phyloP scores from a whole-genome alignment of 2,329 filamentous ascomycete genomes.

The Onygenales sp. region DNA sequence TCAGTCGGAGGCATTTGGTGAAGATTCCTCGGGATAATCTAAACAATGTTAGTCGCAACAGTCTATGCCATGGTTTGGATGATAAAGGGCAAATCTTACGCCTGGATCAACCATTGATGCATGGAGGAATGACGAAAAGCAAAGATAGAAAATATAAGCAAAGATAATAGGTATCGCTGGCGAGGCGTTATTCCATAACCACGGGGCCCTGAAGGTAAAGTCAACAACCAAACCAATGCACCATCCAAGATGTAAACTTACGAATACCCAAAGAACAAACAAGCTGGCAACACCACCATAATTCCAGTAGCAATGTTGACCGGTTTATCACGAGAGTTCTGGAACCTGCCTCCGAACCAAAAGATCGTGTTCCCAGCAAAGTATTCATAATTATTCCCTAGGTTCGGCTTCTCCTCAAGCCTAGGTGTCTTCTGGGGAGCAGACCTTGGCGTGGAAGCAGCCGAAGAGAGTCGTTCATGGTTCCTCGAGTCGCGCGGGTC shows the following conservation, averaged over 20 bases:
- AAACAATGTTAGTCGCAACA: slow-evolving; percentile 2
- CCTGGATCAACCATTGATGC: slow-evolving; percentile 88
- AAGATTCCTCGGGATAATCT: slow-evolving; percentile 88
- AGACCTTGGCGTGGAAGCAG: slow-evolving; percentile 63
- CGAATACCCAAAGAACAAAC: slow-evolving; percentile 79
- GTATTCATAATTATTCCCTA: slow-evolving; percentile 77
- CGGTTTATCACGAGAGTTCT: slow-evolving; percentile 79
- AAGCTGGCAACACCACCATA: slow-evolving; percentile 66
- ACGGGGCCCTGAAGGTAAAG: slow-evolving; percentile 50
- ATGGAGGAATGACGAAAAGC: slow-evolving; percentile 86
- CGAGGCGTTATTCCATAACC: slow-evolving; percentile 76
- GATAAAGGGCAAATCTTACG: slow-evolving; percentile 46
- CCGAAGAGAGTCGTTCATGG: slow-evolving; percentile 67
- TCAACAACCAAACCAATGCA: slow-evolving; percentile 1
- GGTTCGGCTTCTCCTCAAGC: slow-evolving; percentile 26
- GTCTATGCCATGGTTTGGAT: background rate
- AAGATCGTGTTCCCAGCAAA: slow-evolving; percentile 92
- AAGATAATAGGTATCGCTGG: slow-evolving; percentile 84
- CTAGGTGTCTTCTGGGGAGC: slow-evolving; percentile 36
- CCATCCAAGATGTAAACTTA: slow-evolving; percentile 26
- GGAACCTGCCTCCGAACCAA: slow-evolving; percentile 71
- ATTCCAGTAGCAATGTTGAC: slow-evolving; percentile 81
- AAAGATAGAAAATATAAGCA: slow-evolving; percentile 83
- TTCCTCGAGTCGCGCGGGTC: slow-evolving; percentile 51
- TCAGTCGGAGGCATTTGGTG: slow-evolving; percentile 74